phyloP scores from a whole-genome alignment of 768 basidiomycete genomes.

The Phallus indusiatus region DNA sequence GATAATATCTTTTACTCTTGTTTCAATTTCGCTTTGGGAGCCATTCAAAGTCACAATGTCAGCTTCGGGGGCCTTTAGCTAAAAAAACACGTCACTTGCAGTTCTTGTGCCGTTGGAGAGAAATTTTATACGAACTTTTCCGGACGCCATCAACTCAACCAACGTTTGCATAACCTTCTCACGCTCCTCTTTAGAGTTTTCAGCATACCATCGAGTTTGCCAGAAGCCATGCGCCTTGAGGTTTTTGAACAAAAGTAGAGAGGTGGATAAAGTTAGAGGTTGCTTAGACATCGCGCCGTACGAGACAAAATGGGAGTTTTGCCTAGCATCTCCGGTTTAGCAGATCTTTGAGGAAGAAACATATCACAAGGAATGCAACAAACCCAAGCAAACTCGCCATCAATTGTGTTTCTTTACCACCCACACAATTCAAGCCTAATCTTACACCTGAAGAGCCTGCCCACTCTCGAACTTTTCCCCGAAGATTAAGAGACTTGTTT shows the following conservation, averaged over 20 bases:
- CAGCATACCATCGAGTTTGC: conserved; percentile 63
- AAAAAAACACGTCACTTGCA: conserved; percentile 6
- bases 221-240: conserved; percentile 70
- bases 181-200: conserved; percentile 39
- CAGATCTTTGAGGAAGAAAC: background rate
- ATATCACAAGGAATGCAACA: conserved; percentile 9
- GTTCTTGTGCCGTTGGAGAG: background rate
- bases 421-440: conserved; percentile 47
- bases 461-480: conserved; percentile 49
- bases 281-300: conserved; percentile 89
- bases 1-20: conserved; percentile 26
- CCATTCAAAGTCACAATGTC: conserved; percentile 53
- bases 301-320: conserved; percentile 66
- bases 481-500: conserved; percentile 37
- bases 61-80: conserved; percentile 64
- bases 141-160: conserved; percentile 40
- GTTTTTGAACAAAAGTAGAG: conserved; percentile 79
- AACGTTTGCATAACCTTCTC: conserved; percentile 42
- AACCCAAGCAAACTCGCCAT: conserved; percentile 61
- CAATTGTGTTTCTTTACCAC: conserved; percentile 56
- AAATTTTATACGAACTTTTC: conserved; percentile 32
- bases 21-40: conserved; percentile 28
- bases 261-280: conserved; percentile 67
- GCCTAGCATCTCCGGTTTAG: conserved; percentile 8
- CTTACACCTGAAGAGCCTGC: conserved; percentile 44